Evolutionary conservation across 2,329 filamentous ascomycete species (phyloP), one percentile per base, ranked within the genome.

Genomic region (Claviceps arundinis): DNA sequence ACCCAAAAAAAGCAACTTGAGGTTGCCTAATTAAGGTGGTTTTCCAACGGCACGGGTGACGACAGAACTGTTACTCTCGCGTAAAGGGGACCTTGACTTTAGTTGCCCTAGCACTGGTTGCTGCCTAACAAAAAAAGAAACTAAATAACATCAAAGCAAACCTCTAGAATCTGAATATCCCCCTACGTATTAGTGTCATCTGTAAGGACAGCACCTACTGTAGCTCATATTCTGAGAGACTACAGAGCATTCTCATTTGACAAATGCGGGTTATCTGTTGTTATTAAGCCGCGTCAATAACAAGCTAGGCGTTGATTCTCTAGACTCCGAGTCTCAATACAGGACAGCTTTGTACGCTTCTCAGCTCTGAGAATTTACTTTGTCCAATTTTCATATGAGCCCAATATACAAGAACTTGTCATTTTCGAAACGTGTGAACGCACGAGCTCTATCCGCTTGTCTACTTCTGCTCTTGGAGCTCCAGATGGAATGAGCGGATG

Each of bases 401-500:
- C 46, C 22, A 7, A 22, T 45, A 14, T 30, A 45, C 7, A 5
- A 1, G 22, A 22, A 16, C 16, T 17, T 17, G 13, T 24, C 7
- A 24, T 19, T 16, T 49, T 34, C 9, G 1, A 30, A 40, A 11
- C 11, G 37, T 5, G 24, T 8, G 4, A 37, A 37, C n/a, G 30
- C 19, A 17, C 5, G 4, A 9, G 34, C 34, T 38, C 14, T 9
- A 3, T 22, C 13, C 8, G 5, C 5, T 16, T 3, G 16, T 7
- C 13, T 40, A 14, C 19, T 30, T 11, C 47, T 49, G 13, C 11
- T 34, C 22, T 40, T 59, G 54, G 22, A 73, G 63, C 41, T 63
- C 66, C 24, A 70, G 58, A 71, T 94, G 84, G 74, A 86, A 93
- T 47, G 81, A 81, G 54, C 87, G 79, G 67, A 95, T 94, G 58